A percentile compares a stretch with the other conserved stretches of the same genome.
Evolutionary conservation across 495 filamentous ascomycete species (phyloP).

Genomic region (Aspergillus diversus): DNA sequence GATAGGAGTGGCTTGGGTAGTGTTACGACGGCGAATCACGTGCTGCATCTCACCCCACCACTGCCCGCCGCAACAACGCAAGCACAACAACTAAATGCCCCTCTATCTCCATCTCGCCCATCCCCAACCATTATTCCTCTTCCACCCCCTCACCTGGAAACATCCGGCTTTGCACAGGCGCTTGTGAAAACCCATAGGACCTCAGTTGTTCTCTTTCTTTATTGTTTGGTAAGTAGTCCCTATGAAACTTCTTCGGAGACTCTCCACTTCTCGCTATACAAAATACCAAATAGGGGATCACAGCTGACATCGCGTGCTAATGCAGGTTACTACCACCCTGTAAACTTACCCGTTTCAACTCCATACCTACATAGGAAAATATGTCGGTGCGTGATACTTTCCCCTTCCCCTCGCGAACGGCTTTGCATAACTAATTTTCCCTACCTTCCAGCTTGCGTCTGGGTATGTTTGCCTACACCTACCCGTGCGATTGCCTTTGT

Average conservation of each 20-base stretch:
- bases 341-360: conserved; percentile 26
- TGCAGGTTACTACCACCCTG: conserved; percentile 32
- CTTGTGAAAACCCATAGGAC: conserved; percentile 4
- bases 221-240: conserved; percentile 19
- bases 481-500: conserved; percentile 14
- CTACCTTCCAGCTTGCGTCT: conserved; percentile 45
- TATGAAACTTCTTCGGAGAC: not conserved
- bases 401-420: conserved; percentile 6
- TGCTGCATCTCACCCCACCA: conserved; percentile 39
- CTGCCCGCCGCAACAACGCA: conserved; percentile 43
- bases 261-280: not conserved
- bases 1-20: conserved; percentile 11
- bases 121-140: conserved; percentile 27
- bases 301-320: conserved; percentile 38
- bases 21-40: conserved; percentile 39
- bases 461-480: conserved; percentile 39
- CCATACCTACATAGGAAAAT: conserved; percentile 34
- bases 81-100: conserved; percentile 44
- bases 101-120: conserved; percentile 35
- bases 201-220: conserved; percentile 7
- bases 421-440: conserved; percentile 20
- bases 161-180: conserved; percentile 6
- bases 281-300: conserved; percentile 20
- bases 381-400: conserved; percentile 44
- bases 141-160: conserved; percentile 16